Base-by-base conservation (phyloP, 352 stramenopile genomes). In the Globisporangium heterothallicum region DNA sequence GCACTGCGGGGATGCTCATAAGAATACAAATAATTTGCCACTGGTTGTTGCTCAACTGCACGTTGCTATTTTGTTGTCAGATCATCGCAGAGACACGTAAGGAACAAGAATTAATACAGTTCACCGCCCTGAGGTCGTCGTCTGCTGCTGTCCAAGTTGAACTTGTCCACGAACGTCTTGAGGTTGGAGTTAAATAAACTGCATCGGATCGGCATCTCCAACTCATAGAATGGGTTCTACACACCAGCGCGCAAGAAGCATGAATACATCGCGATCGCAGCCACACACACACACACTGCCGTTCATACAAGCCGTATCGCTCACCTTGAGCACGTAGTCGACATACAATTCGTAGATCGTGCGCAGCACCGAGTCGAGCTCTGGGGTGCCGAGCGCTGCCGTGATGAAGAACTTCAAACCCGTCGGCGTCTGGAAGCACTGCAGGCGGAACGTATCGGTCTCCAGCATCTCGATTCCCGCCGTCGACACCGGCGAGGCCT, bases 171-270 rank as follows among this genome's bases (percentile, higher is more conserved):
- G 29, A 94, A 90, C 3, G 58, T 71, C 58, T 95, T 91, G 55
- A 97, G 78, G 49, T 88, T 74, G 16, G 70, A 55, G 53, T 96
- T 92, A 66, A 98, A 98, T 30, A 97, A 73, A 34, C 88, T 89
- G 71, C 92, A 98, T 35, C 91, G 88, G 60, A 98, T 97, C 10
- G 92, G 90, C 88, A 97, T 97, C 63, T 98, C 92, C 25, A 97
- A 74, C 65, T 98, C 90, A 63, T 98, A 97, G 59, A 98, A 98
- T 13, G 92, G 92, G 56, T 98, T 98, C 87, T 90, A 32, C 14
- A n/a, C 25, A 21, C 14, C 24, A 10, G 9, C 41, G 32, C 13
- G 42, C 25, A 52, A n/a, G n/a, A n/a, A n/a, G n/a, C n/a, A n/a
- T n/a, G n/a, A n/a, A n/a, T n/a, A n/a, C n/a, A n/a, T n/a, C n/a